Evolutionary conservation across 2,329 filamentous ascomycete genomes (phyloP), one percentile per base, ranked within the genome.

Genomic region (Colletotrichum brevisporum): DNA sequence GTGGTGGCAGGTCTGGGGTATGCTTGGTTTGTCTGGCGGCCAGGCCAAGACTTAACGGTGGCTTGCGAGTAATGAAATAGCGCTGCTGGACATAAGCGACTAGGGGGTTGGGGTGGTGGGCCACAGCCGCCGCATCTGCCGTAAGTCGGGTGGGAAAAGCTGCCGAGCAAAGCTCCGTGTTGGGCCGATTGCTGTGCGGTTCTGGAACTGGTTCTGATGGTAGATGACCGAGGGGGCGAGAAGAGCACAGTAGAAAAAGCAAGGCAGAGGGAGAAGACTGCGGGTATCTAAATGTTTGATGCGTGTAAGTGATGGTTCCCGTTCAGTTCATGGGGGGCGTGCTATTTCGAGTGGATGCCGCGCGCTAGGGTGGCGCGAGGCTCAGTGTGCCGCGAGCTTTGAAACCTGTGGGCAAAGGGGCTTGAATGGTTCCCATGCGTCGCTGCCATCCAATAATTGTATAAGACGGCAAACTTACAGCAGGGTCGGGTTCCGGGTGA

Each of bases 21-120:
- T 68, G 68, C 63, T 63, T 71, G 68, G 5, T 21, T 12, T 68
- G 67, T 58, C 26, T 67, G 51, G 67, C 56, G 47, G 27, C 58
- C 50, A 65, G 45, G 59, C 63, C 67, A 58, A 68, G 67, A 57
- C 59, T 48, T 62, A 58, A 62, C 50, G 50, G 68, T 72, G 68
- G 70, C 68, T 69, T 71, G 70, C 65, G 63, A 68, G 68, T 65
- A 70, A 72, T 71, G 64, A 27, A 65, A 71, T 53, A 53, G 63
- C 63, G 68, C 70, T 67, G 68, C 64, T 71, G 60, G 56, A 61
- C 65, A 67, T 71, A 69, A 69, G 70, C 70, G 60, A 63, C 51
- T 63, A 63, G 70, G 67, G 67, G 61, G 12, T 39, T 59, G 67
- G 45, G 56, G 71, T 59, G 65, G 69, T 70, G 68, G 60, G 70